phyloP scores from a whole-genome alignment of 1,139 yeast genomes.

The Candida smagusa region DNA sequence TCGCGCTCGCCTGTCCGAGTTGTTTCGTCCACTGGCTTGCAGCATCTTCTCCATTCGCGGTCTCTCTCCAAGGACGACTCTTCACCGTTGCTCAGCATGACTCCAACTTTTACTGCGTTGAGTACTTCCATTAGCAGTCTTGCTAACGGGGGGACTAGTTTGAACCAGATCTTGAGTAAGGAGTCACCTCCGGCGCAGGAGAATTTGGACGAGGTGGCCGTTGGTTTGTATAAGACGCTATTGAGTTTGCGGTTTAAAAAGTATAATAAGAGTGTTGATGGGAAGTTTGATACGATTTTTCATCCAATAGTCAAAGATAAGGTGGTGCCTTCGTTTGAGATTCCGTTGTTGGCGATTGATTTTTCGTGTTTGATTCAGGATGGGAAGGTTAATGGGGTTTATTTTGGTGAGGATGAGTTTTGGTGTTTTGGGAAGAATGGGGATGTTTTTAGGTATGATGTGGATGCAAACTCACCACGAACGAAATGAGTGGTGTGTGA shows the following conservation, averaged over 20 bases:
- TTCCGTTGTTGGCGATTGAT: constrained; percentile 35
- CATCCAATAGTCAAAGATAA: constrained; percentile 41
- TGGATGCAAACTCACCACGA: neutral
- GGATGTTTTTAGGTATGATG: constrained; percentile 36
- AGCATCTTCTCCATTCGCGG: constrained; percentile 8
- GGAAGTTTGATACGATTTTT: constrained; percentile 22
- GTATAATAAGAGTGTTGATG: constrained; percentile 19
- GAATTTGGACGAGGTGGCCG: constrained; percentile 23
- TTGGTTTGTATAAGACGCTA: constrained; percentile 33
- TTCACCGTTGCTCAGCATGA: constrained; percentile 8
- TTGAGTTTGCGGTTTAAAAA: constrained; percentile 33
- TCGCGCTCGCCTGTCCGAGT: constrained; percentile 3
- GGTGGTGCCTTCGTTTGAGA: constrained; percentile 39
- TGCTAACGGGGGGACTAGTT: constrained; percentile 9
- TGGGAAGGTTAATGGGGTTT: constrained; percentile 46
- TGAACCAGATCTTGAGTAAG: constrained; percentile 11
- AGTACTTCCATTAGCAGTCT: constrained; percentile 9
- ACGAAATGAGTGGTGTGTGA: too few species aligned
- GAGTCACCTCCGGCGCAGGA: constrained; percentile 4
- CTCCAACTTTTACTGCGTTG: constrained; percentile 10
- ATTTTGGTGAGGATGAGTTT: constrained; percentile 34
- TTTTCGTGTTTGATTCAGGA: constrained; percentile 22
- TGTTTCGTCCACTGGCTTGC: constrained; percentile 8
- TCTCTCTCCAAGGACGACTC: constrained; percentile 13
- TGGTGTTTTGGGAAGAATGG: constrained; percentile 57